phyloP scores from a whole-genome alignment of 2,329 filamentous ascomycete species.

The Sporothrix curviconia region DNA sequence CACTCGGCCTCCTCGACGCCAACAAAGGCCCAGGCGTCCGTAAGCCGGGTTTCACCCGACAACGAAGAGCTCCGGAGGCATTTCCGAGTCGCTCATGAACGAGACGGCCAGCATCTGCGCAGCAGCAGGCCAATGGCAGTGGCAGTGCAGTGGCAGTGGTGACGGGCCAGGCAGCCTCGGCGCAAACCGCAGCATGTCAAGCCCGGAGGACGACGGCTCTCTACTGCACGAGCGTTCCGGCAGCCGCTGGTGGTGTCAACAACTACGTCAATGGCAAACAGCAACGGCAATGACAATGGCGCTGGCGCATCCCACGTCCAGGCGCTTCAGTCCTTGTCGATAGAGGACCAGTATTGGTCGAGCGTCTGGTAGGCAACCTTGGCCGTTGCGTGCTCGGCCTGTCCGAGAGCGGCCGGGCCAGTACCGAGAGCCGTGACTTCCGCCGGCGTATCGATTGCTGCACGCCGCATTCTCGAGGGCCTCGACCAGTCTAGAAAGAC shows the following conservation, averaged over 20 bases:
- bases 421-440: conserved; percentile 56
- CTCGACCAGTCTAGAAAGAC: conserved; percentile 38
- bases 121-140: conserved; percentile 21
- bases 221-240: not conserved
- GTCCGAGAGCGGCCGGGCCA: conserved; percentile 46
- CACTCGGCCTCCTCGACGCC: not conserved
- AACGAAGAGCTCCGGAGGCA: conserved; percentile 42
- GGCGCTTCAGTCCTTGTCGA: conserved; percentile 41
- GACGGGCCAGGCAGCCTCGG: conserved; percentile 18
- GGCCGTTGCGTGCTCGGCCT: conserved; percentile 55
- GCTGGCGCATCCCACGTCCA: conserved; percentile 2
- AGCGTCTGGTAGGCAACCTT: conserved; percentile 52
- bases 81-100: conserved; percentile 43
- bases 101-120: conserved; percentile 40
- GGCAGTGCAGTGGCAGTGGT: not conserved
- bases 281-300: not conserved
- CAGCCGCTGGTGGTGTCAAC: not conserved
- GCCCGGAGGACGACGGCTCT: conserved; percentile 11
- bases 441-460: conserved; percentile 68
- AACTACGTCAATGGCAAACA: too few species aligned
- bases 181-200: conserved; percentile 14
- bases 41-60: conserved; percentile 26
- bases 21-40: not conserved
- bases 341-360: conserved; percentile 55
- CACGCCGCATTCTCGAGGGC: conserved; percentile 66